Percentiles rank a stretch among this genome's conserved stretches.
Conservation (phyloP, 495 filamentous ascomycete species). For the Trichoderma orchidacearum region DNA sequence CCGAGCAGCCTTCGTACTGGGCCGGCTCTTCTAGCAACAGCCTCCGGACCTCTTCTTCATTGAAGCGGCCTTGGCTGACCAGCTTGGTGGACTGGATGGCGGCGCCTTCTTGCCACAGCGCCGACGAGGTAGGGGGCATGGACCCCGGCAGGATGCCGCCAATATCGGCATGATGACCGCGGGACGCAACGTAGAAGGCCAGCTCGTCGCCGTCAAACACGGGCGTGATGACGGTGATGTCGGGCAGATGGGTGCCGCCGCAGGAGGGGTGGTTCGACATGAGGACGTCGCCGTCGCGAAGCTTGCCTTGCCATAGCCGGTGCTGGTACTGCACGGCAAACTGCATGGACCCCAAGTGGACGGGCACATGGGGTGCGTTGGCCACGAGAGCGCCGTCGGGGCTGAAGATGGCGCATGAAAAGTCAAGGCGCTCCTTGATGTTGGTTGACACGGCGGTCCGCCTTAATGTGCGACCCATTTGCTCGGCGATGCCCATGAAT, state of each 20-base stretch:
- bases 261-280: conserved; percentile 93
- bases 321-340: conserved; percentile 86
- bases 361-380: conserved; percentile 91
- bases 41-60: conserved; percentile 75
- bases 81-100: conserved; percentile 90
- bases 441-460: conserved; percentile 97
- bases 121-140: conserved; percentile 90
- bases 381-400: conserved; percentile 78
- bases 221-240: conserved; percentile 89
- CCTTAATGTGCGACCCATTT: conserved; percentile 89
- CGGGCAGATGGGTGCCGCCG: conserved; percentile 68
- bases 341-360: conserved; percentile 88
- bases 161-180: conserved; percentile 94
- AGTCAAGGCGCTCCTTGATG: conserved; percentile 94
- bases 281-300: conserved; percentile 85
- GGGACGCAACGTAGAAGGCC: conserved; percentile 89
- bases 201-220: conserved; percentile 85
- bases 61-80: conserved; percentile 76
- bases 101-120: conserved; percentile 89
- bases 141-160: conserved; percentile 90
- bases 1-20: conserved; percentile 72
- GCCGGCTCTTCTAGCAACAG: conserved; percentile 74
- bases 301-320: conserved; percentile 73
- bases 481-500: conserved; percentile 98
- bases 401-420: conserved; percentile 94